Percentiles rank a stretch among this genome's conserved stretches.
Conservation (phyloP, 257 asterid species). For the Datura wrightii region DNA sequence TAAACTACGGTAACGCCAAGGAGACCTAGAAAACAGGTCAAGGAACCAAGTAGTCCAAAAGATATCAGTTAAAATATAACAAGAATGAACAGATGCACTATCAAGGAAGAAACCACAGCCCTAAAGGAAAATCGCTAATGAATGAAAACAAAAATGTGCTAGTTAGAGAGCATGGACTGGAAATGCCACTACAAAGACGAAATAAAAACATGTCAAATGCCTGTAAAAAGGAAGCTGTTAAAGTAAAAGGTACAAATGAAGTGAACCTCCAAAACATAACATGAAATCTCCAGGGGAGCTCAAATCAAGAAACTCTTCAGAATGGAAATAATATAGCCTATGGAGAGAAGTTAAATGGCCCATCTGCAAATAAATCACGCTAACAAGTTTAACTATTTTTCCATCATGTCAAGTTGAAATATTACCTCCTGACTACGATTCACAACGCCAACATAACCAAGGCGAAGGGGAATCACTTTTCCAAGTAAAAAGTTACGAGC, state of each 20-base stretch:
- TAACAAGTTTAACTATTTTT: neutral
- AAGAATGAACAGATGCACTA: neutral
- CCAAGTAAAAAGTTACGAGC: conserved; percentile 95
- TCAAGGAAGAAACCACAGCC: conserved; percentile 17
- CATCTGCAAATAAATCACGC: neutral
- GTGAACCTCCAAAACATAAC: conserved; percentile 2
- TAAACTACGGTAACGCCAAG: neutral
- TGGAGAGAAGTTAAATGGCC: neutral
- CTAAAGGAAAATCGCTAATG: neutral
- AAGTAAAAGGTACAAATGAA: neutral
- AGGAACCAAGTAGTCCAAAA: neutral
- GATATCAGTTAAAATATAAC: neutral
- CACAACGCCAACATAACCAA: conserved; percentile 95
- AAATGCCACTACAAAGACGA: neutral
- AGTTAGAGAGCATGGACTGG: neutral
- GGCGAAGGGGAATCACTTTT: conserved; percentile 92
- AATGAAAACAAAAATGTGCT: neutral
- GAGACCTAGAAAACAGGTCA: neutral
- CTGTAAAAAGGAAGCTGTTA: neutral
- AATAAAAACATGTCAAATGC: neutral
- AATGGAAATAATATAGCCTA: neutral
- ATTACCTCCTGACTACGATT: conserved; percentile 98
- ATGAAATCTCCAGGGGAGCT: conserved; percentile 1
- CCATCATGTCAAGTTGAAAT: neutral
- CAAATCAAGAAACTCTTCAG: neutral